Base-by-base conservation (phyloP, 129 eudicot species). In the Tagetes erecta region DNA sequence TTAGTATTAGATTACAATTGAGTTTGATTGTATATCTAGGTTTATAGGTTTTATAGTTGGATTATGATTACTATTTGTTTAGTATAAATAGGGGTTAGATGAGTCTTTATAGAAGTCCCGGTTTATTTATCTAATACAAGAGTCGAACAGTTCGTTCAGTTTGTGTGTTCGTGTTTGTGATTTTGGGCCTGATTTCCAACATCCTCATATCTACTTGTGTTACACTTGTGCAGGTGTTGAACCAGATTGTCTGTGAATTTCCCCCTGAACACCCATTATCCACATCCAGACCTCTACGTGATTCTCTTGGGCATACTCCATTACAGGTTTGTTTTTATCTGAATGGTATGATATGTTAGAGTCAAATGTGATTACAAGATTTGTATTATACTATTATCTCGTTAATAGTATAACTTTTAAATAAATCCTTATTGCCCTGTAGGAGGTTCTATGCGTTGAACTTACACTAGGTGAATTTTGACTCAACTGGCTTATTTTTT, bases 221-320 rank as follows among this genome's bases (percentile, higher is more conserved):
- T 44, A 79, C 12, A 55, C 31, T 45, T 39, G 53, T 83, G 80
- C 88, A 86, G 91, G 34, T 86, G 74, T 70, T 86, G 78, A 86
- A 86, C 80, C 91, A 81, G 80, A 86, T 86, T 67, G 91, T 86
- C 1, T 86, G 91, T 50, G 91, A 86, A 72, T 75, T 86, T 72
- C 91, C 91, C 8, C 91, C 88, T 2, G 91, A 86, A 35, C 91
- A 86, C 73, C 88, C 87, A 31, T 78, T 86, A 75, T 83, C 91
- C 44, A 83, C 76, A 42, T 67, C 83, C 64, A 83, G 74, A 78
- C 91, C 88, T 39, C 69, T 86, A 13, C 91, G 88, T 11, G 84
- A 86, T 83, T 86, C 91, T 14, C 88, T 86, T 66, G 91, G 91
- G 58, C 91, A 86, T 71, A 86, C 91, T 57, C 91, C 91, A 8